Evolutionary conservation across 2,329 filamentous ascomycete species (phyloP), one percentile per base, ranked within the genome.

Genomic region (Pyrenophora seminiperda): DNA sequence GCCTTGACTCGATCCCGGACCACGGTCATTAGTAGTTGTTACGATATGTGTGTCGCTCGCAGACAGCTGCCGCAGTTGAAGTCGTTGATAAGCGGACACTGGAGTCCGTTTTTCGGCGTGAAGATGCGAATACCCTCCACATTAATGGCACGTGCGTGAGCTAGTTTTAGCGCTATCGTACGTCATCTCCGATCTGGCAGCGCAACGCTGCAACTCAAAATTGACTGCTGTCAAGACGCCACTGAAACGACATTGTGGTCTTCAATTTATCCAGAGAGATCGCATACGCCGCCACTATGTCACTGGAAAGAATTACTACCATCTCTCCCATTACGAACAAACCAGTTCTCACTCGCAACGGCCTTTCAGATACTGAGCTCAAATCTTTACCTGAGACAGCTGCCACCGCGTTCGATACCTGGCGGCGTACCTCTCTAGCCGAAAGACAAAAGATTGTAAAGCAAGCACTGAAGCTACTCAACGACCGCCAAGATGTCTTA

Each of bases 301-400:
- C 79, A 32, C 66, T 77, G 32, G 83, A 85, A 71, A 82, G 76
- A 31, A 79, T 87, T 64, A 85, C 79, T 24, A 97, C 93, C 59
- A 92, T 97, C 74, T 97, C 93, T 3, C 93, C 93, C 48, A 88
- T 84, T 58, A 97, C 91, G 60, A 93, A 94, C 75, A 85, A 92
- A 77, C 81, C 89, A 48, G 84, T 97, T 72, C 75, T 96, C 60
- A 90, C 87, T 53, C 86, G 92, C 61, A 85, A 86, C 73, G 91
- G 90, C 62, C 80, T 88, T 59, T 87, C 89, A 36, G 75, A 83
- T 30, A 76, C 82, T 20, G 89, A 96, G 57, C 79, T 96, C 41
- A 79, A 86, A 41, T 76, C 81, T 48, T 78, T 97, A n/a, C 87
- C 91, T 43, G 79, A 84, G 62, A 81, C 82, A 52, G 88, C 92